Conservation (phyloP, 768 basidiomycete species). For the Hortiboletus campestris region DNA sequence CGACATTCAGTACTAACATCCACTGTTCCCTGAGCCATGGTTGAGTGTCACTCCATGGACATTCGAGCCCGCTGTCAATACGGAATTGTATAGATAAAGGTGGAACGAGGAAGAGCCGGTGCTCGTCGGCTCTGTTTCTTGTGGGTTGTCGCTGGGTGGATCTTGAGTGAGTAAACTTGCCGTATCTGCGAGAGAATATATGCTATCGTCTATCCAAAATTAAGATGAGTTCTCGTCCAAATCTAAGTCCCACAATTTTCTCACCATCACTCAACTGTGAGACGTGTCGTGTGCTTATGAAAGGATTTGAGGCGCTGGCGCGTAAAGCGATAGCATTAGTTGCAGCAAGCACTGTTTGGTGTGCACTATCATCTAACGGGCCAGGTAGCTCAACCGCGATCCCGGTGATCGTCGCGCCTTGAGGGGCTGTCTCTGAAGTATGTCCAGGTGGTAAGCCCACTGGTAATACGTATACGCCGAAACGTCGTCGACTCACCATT, state of each 20-base stretch:
- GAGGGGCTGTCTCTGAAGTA: not conserved
- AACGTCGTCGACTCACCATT: not conserved
- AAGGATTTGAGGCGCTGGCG: too few relatives aligned
- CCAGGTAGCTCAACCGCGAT: too few relatives aligned
- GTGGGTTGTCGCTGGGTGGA: too few relatives aligned
- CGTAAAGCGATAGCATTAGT: not conserved
- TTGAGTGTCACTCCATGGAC: not conserved
- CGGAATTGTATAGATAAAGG: not conserved
- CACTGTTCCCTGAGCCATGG: not conserved
- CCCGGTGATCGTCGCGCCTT: too few relatives aligned
- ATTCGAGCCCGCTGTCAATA: conserved; percentile 4
- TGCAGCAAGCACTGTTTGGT: not conserved
- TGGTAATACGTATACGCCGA: not conserved
- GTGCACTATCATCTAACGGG: too few relatives aligned
- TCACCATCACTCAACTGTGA: not conserved
- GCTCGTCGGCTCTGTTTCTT: too few relatives aligned
- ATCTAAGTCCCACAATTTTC: not conserved
- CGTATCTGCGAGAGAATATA: not conserved
- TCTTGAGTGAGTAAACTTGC: not conserved
- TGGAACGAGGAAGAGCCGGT: too few relatives aligned
- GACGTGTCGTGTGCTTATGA: not conserved
- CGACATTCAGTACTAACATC: not conserved
- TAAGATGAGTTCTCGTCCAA: not conserved
- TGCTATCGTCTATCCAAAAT: not conserved
- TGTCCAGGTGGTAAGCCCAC: not conserved